phyloP scores from a whole-genome alignment of 2,329 filamentous ascomycete genomes.

The Pleurostoma richardsiae region DNA sequence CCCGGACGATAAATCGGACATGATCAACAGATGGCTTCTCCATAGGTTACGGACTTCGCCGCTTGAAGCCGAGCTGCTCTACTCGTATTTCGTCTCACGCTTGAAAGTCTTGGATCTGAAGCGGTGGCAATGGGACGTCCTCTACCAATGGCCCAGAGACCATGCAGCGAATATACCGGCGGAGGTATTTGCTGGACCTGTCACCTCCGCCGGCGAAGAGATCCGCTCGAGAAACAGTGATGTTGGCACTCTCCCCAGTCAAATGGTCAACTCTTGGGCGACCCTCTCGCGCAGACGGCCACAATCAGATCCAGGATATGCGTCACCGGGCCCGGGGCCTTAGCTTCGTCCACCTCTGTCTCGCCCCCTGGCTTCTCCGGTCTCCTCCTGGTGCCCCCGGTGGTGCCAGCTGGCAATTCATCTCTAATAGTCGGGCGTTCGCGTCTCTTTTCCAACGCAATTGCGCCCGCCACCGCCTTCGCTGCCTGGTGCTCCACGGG shows the following conservation, averaged over 20 bases:
- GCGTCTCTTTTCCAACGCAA: too few relatives aligned
- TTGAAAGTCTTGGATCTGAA: slow-evolving; percentile 25
- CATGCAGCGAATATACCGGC: slow-evolving; percentile 16
- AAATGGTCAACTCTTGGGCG: neutral
- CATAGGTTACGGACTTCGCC: slow-evolving; percentile 42
- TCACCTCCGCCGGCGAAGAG: slow-evolving; percentile 6
- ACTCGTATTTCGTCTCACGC: slow-evolving; percentile 23
- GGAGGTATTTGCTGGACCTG: slow-evolving; percentile 8
- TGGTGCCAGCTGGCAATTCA: too few relatives aligned
- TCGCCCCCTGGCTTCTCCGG: too few relatives aligned
- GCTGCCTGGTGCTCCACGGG: too few relatives aligned
- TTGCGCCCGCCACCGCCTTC: too few relatives aligned
- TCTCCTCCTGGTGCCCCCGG: too few relatives aligned
- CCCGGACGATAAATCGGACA: slow-evolving; percentile 34
- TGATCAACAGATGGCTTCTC: slow-evolving; percentile 48
- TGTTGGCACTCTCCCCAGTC: neutral
- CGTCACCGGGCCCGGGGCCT: too few relatives aligned
- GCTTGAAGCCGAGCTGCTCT: slow-evolving; percentile 37
- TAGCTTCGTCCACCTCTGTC: too few relatives aligned
- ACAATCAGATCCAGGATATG: neutral
- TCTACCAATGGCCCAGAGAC: slow-evolving; percentile 34
- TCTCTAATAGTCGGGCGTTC: too few relatives aligned
- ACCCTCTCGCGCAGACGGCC: neutral
- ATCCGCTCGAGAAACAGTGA: neutral
- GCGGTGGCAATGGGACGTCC: slow-evolving; percentile 36